Evolutionary conservation across 495 filamentous ascomycete genomes (phyloP).

Genomic region (Aspergillus asperescens): DNA sequence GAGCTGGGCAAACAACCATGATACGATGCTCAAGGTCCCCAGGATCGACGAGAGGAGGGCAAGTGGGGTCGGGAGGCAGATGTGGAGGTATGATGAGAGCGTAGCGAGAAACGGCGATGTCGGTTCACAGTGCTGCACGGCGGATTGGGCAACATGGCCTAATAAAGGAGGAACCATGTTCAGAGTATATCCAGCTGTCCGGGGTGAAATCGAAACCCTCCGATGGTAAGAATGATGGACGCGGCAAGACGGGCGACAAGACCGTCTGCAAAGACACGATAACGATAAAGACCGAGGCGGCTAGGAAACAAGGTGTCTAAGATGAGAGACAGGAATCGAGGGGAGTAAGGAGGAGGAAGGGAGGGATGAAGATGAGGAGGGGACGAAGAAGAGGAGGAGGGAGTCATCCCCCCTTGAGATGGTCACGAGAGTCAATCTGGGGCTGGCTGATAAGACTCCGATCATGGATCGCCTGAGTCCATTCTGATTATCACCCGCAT

Average conservation of each 20-base stretch:
- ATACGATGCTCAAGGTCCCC: constrained; percentile 59
- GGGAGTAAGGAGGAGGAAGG: neutral
- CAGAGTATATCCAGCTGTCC: neutral
- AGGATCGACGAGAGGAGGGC: constrained; percentile 61
- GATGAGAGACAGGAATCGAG: constrained; percentile 3
- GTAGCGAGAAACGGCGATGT: constrained; percentile 51
- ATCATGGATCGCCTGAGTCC: neutral
- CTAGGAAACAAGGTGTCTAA: neutral
- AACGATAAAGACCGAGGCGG: neutral
- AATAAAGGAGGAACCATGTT: constrained; percentile 32
- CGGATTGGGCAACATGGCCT: constrained; percentile 23
- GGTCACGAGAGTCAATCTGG: constrained; percentile 7
- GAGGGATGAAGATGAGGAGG: neutral
- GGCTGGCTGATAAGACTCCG: constrained; percentile 1
- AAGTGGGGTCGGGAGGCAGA: constrained; percentile 62
- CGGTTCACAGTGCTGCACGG: constrained; percentile 62
- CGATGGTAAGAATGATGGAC: neutral
- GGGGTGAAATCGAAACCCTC: neutral
- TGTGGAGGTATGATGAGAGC: constrained; percentile 57
- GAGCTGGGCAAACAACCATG: constrained; percentile 74
- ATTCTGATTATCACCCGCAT: neutral
- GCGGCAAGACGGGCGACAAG: neutral
- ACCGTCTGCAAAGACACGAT: neutral
- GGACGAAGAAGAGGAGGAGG: neutral
- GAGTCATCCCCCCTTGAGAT: constrained; percentile 6